Evolutionary conservation across 1,139 yeast species (phyloP).

Genomic region (Saccharomyces hybrid): DNA sequence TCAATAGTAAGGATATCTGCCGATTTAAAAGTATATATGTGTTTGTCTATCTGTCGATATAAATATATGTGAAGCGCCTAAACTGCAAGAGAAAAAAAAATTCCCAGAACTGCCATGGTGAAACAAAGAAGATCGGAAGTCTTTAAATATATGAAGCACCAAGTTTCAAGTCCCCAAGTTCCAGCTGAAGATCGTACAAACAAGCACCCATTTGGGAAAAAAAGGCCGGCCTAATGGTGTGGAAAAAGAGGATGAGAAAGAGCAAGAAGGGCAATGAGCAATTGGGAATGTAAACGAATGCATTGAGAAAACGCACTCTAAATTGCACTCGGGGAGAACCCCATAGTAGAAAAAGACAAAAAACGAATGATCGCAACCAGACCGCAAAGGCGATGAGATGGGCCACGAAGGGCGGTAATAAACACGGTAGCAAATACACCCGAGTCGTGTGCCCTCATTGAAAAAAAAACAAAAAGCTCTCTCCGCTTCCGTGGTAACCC

Average conservation of each 20-base stretch:
- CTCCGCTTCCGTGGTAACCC: neutral
- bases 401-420: neutral
- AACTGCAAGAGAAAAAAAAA: neutral
- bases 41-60: neutral
- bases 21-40: neutral
- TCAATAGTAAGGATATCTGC: neutral
- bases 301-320: neutral
- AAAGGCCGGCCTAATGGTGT: neutral
- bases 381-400: neutral
- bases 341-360: neutral
- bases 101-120: neutral
- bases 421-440: slow-evolving; percentile 1
- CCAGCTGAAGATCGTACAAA: neutral
- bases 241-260: neutral
- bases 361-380: neutral
- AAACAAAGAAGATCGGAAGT: neutral
- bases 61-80: neutral
- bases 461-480: neutral
- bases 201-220: neutral
- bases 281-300: neutral
- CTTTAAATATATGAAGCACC: neutral
- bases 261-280: neutral
- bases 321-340: neutral
- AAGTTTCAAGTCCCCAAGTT: neutral
- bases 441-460: neutral